Conservation (phyloP, 2,329 filamentous ascomycete species). For the Alternaria ethzedia region DNA sequence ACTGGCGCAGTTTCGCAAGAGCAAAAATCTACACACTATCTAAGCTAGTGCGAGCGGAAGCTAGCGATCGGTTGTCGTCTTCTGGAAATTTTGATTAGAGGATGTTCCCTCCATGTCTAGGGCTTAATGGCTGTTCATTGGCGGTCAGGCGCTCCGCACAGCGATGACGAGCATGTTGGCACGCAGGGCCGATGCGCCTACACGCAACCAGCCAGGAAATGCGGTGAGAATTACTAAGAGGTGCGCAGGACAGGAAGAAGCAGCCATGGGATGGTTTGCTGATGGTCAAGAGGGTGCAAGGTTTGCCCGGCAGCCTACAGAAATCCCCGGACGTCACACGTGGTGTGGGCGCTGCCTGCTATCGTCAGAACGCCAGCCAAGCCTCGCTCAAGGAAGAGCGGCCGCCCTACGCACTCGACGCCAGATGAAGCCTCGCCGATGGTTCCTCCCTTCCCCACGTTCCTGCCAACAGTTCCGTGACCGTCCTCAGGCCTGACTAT, state of each 20-base stretch:
- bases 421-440: slow-evolving; percentile 19
- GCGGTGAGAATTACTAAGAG: slow-evolving; percentile 18
- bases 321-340: slow-evolving; percentile 15
- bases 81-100: slow-evolving; percentile 8
- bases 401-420: slow-evolving; percentile 12
- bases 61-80: slow-evolving; percentile 5
- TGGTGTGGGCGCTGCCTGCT: slow-evolving; percentile 4
- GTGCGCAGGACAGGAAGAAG: background rate
- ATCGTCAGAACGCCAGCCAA: slow-evolving; percentile 14
- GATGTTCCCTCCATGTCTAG: slow-evolving; percentile 6
- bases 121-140: background rate
- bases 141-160: background rate
- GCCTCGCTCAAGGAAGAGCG: slow-evolving; percentile 15
- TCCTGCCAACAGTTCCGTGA: background rate
- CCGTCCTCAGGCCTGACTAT: slow-evolving; percentile 17
- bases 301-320: slow-evolving; percentile 4
- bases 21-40: slow-evolving; percentile 3
- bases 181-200: background rate
- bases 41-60: slow-evolving; percentile 3
- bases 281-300: slow-evolving; percentile 8
- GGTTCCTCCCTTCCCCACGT: slow-evolving; percentile 17
- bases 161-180: slow-evolving; percentile 5
- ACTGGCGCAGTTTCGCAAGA: background rate
- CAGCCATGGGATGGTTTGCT: slow-evolving; percentile 1
- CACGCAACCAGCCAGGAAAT: background rate